Evolutionary conservation across 2,329 filamentous ascomycete genomes (phyloP).

Genomic region (Tolypocladium nubicola): DNA sequence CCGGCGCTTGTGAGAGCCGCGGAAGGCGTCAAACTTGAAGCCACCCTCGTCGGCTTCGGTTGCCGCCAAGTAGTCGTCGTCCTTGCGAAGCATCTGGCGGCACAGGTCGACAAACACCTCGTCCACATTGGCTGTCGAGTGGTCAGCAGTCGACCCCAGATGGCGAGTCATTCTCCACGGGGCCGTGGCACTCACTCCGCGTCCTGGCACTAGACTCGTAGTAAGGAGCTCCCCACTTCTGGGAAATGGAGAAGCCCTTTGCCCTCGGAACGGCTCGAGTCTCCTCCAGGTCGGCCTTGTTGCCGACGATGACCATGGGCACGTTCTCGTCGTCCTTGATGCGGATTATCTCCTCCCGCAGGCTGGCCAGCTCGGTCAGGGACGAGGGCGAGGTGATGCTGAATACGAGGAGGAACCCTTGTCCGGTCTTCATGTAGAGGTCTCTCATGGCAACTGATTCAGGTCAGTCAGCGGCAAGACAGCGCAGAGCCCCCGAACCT

Average conservation of each 20-base stretch:
- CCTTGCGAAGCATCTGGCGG: conserved; percentile 69
- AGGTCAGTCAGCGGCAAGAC: background rate
- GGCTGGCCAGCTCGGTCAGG: conserved; percentile 67
- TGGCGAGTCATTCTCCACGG: background rate
- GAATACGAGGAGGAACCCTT: conserved; percentile 86
- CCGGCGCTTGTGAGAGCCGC: conserved; percentile 15
- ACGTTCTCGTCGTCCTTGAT: conserved; percentile 83
- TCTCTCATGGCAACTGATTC: conserved; percentile 55
- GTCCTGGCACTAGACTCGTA: conserved; percentile 82
- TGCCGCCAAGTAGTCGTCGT: conserved; percentile 35
- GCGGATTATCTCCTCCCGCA: conserved; percentile 81
- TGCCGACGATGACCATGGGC: conserved; percentile 83
- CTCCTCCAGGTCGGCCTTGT: conserved; percentile 85
- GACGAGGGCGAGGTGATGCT: conserved; percentile 80
- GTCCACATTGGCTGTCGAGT: conserved; percentile 61
- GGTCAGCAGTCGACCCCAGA: conserved; percentile 11
- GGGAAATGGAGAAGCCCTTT: conserved; percentile 74
- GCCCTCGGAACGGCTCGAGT: conserved; percentile 69
- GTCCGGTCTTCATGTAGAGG: conserved; percentile 86
- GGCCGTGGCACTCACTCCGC: conserved; percentile 38
- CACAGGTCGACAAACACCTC: conserved; percentile 82
- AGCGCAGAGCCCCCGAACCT: background rate
- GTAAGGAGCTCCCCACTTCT: conserved; percentile 80
- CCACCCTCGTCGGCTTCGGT: conserved; percentile 25
- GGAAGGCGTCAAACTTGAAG: conserved; percentile 28